These are phyloP conservation scores for Chrysoporthe austroafricana DNA, from an alignment of 2,329 filamentous ascomycete genomes.

Conservation along the genomic window DNA sequence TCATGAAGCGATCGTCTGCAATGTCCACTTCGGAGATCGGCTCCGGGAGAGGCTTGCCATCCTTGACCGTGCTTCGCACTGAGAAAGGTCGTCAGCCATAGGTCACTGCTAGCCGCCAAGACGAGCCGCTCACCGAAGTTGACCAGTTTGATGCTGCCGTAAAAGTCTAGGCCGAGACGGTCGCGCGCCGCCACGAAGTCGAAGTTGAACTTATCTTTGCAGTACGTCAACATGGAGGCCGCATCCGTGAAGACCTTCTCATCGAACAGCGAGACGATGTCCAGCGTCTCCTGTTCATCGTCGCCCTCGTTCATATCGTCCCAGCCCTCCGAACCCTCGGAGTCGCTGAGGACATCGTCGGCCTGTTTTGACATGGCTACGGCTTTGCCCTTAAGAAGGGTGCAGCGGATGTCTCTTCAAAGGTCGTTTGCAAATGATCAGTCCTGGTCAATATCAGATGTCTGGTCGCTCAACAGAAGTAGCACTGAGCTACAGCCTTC, in stretches of 20 bases:
- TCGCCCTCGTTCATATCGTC: conserved; percentile 46
- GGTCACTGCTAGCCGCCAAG: not conserved
- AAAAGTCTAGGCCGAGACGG: conserved; percentile 67
- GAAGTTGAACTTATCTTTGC: conserved; percentile 67
- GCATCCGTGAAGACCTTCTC: conserved; percentile 67
- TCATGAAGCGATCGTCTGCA: conserved; percentile 73
- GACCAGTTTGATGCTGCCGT: conserved; percentile 73
- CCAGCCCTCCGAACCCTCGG: conserved; percentile 43
- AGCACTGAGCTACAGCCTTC: not conserved
- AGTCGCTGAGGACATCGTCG: conserved; percentile 37
- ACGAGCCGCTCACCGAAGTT: conserved; percentile 61
- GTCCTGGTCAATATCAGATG: not conserved
- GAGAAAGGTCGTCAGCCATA: not conserved
- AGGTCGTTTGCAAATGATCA: not conserved
- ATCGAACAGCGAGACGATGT: conserved; percentile 71
- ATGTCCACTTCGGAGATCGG: conserved; percentile 66
- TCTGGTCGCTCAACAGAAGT: not conserved
- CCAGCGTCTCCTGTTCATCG: conserved; percentile 64
- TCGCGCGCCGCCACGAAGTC: conserved; percentile 67
- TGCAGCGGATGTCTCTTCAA: not conserved
- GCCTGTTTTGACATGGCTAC: conserved; percentile 24
- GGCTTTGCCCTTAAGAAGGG: not conserved
- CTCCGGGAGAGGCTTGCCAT: conserved; percentile 53
- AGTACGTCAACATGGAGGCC: conserved; percentile 68
- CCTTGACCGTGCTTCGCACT: conserved; percentile 54